These are phyloP conservation scores for Ganoderma multipileum DNA, from an alignment of 1,284 basidiomycete genomes.

Conservation along the genomic window DNA sequence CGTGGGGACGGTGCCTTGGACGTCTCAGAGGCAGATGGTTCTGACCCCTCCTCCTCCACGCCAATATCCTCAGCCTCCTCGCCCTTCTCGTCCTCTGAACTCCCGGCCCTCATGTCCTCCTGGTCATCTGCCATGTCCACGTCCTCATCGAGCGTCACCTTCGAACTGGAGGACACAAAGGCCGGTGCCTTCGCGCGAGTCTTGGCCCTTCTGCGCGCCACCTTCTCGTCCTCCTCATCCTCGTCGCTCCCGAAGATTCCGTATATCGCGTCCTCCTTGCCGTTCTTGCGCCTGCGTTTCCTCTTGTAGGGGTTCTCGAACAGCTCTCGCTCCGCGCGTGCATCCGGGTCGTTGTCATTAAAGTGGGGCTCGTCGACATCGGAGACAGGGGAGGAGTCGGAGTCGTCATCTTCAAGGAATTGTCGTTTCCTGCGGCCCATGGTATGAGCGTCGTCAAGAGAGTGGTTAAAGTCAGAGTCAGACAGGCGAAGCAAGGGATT, in stretches of 20 bases:
- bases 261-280: constrained; percentile 82
- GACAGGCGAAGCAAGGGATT: background rate
- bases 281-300: constrained; percentile 68
- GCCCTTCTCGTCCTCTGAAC: constrained; percentile 37
- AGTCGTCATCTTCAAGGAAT: constrained; percentile 79
- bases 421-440: constrained; percentile 88
- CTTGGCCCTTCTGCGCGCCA: constrained; percentile 46
- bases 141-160: constrained; percentile 47
- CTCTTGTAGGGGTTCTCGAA: constrained; percentile 82
- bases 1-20: constrained; percentile 61
- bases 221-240: constrained; percentile 50
- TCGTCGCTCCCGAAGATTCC: constrained; percentile 85
- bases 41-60: constrained; percentile 9
- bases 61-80: constrained; percentile 42
- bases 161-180: constrained; percentile 68
- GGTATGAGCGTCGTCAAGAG: background rate
- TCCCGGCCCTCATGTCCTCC: constrained; percentile 28
- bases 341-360: constrained; percentile 69
- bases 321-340: constrained; percentile 77
- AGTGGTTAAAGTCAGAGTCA: background rate
- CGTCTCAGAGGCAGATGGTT: constrained; percentile 44
- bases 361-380: constrained; percentile 55
- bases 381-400: constrained; percentile 60
- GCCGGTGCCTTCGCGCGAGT: constrained; percentile 84
- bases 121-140: constrained; percentile 33